phyloP scores from a whole-genome alignment of 2,329 filamentous ascomycete species.

The Calonectria pteridis region DNA sequence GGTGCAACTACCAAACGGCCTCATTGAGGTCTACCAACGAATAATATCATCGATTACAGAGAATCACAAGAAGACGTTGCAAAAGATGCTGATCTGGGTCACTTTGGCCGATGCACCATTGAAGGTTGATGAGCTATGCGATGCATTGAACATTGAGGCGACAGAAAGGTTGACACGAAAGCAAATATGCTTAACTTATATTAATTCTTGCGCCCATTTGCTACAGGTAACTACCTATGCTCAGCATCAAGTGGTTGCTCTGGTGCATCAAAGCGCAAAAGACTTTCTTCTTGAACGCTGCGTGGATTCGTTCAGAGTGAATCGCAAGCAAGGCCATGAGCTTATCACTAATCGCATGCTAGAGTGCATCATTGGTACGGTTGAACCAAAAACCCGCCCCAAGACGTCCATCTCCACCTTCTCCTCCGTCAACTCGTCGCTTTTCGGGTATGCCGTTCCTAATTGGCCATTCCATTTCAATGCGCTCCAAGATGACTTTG shows the following conservation, averaged over 20 bases:
- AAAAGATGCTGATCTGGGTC: neutral
- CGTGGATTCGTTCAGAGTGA: too few relatives aligned
- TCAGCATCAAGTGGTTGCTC: neutral
- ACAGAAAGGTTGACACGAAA: neutral
- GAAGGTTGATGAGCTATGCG: neutral
- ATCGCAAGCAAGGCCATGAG: too few relatives aligned
- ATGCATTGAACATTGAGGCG: neutral
- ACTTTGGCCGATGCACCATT: neutral
- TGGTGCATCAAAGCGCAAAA: neutral
- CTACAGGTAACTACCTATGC: neutral
- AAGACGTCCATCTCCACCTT: too few relatives aligned
- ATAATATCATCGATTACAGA: neutral
- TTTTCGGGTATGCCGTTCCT: too few relatives aligned
- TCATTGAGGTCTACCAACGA: slow-evolving; percentile 1
- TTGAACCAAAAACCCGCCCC: too few relatives aligned
- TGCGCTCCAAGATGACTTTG: too few relatives aligned
- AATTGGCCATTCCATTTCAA: too few relatives aligned
- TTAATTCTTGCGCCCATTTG: neutral
- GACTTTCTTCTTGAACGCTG: neutral
- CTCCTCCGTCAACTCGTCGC: too few relatives aligned
- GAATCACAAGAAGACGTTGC: neutral
- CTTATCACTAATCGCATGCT: too few relatives aligned
- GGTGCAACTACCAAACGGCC: neutral
- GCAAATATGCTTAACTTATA: neutral
- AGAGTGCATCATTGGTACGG: too few relatives aligned